These are phyloP conservation scores for Fonsecaea multimorphosa DNA, from an alignment of 2,329 filamentous ascomycete genomes.

Conservation along the genomic window DNA sequence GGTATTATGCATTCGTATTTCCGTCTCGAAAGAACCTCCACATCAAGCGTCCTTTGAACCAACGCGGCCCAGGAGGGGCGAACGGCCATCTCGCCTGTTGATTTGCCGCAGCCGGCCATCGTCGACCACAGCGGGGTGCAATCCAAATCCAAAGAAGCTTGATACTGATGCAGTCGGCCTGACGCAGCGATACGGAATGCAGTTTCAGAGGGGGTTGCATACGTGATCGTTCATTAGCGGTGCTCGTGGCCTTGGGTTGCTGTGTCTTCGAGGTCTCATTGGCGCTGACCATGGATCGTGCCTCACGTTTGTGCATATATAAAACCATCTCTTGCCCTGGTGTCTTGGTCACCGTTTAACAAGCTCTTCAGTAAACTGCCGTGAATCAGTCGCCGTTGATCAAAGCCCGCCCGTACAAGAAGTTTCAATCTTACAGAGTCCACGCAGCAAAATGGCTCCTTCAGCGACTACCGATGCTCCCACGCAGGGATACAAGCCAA, in stretches of 20 bases:
- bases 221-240: background rate
- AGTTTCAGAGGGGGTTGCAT: background rate
- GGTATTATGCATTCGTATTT: background rate
- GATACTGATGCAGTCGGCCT: background rate
- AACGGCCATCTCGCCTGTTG: background rate
- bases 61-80: background rate
- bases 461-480: constrained; percentile 22
- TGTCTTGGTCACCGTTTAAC: background rate
- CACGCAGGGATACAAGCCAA: constrained; percentile 24
- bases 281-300: background rate
- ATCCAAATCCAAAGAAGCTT: background rate
- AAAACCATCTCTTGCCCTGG: background rate
- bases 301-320: background rate
- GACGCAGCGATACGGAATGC: background rate
- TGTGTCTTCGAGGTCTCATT: background rate
- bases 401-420: background rate
- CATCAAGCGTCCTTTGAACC: background rate
- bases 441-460: constrained; percentile 17
- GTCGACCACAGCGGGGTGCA: background rate
- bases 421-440: background rate
- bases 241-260: background rate
- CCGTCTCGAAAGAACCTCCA: background rate
- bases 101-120: background rate
- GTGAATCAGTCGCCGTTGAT: constrained; percentile 4
- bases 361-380: constrained; percentile 1